phyloP scores from a whole-genome alignment of 2,329 filamentous ascomycete species.

The Chrysoporthe cubensis region DNA sequence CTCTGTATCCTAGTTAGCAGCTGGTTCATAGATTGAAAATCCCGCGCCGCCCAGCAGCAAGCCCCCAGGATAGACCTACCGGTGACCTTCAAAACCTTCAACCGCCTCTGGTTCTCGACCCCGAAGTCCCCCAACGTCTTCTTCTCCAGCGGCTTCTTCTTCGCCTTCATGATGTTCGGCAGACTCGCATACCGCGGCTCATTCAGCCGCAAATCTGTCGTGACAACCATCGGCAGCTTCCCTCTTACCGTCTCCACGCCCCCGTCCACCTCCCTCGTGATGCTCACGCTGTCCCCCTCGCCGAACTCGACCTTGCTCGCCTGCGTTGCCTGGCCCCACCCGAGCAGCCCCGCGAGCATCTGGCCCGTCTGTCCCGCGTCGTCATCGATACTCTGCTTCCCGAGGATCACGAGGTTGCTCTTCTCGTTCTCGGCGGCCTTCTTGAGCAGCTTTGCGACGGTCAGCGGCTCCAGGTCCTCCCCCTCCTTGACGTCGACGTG shows the following conservation, averaged over 20 bases:
- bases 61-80: constrained; percentile 54
- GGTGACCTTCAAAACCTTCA: constrained; percentile 89
- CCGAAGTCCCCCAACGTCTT: constrained; percentile 83
- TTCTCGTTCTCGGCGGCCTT: constrained; percentile 81
- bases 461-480: constrained; percentile 81
- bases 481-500: constrained; percentile 81
- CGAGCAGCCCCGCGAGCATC: constrained; percentile 92
- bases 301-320: constrained; percentile 82
- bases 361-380: constrained; percentile 95
- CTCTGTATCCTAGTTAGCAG: constrained; percentile 56
- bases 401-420: constrained; percentile 88
- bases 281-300: constrained; percentile 70
- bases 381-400: constrained; percentile 98
- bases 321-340: constrained; percentile 94
- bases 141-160: constrained; percentile 99
- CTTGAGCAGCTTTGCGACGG: constrained; percentile 87
- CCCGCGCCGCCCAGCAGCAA: not conserved
- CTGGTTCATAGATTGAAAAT: not conserved
- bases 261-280: constrained; percentile 92
- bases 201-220: constrained; percentile 91
- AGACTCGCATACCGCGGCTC: constrained; percentile 93
- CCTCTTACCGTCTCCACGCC: constrained; percentile 87
- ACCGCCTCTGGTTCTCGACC: constrained; percentile 70
- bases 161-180: constrained; percentile 99
- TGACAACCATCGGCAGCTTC: constrained; percentile 90